phyloP scores from a whole-genome alignment of 2,329 filamentous ascomycete species.

The Pseudogymnoascus sp. region DNA sequence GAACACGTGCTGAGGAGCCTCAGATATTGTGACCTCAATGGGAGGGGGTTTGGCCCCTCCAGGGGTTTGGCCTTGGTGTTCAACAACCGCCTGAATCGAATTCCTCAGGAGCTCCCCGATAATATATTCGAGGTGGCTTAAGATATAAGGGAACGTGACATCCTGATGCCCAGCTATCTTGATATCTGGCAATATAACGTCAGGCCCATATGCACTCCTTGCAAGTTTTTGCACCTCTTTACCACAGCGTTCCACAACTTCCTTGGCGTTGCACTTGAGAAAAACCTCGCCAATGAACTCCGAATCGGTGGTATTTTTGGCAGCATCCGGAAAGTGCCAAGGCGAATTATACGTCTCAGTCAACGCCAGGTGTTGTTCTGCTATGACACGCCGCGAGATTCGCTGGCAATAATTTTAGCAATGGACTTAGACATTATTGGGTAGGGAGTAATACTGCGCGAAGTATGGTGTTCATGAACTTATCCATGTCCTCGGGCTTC shows the following conservation, averaged over 20 bases:
- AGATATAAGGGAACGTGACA: constrained; percentile 92
- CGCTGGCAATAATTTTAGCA: constrained; percentile 47
- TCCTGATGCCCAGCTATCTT: constrained; percentile 76
- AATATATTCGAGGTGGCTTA: constrained; percentile 95
- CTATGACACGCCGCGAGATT: constrained; percentile 92
- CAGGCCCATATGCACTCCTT: constrained; percentile 65
- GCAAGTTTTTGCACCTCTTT: constrained; percentile 69
- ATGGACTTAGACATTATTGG: not conserved
- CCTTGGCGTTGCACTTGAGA: constrained; percentile 81
- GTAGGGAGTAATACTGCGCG: constrained; percentile 59
- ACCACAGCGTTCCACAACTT: constrained; percentile 80
- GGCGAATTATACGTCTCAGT: constrained; percentile 90
- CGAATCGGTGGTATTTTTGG: constrained; percentile 51
- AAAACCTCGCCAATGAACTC: constrained; percentile 97
- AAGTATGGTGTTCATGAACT: constrained; percentile 90
- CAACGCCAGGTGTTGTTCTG: constrained; percentile 91
- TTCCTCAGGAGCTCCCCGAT: constrained; percentile 92
- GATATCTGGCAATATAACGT: constrained; percentile 71
- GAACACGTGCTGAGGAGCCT: constrained; percentile 90
- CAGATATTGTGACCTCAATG: constrained; percentile 90
- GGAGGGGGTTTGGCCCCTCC: constrained; percentile 57
- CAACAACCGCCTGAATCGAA: constrained; percentile 86
- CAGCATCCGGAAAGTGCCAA: constrained; percentile 78
- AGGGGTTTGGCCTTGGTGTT: constrained; percentile 51
- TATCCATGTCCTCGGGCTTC: constrained; percentile 73